Base-by-base conservation (phyloP, 1,139 yeast species). In the Debaryomyces sp. region DNA sequence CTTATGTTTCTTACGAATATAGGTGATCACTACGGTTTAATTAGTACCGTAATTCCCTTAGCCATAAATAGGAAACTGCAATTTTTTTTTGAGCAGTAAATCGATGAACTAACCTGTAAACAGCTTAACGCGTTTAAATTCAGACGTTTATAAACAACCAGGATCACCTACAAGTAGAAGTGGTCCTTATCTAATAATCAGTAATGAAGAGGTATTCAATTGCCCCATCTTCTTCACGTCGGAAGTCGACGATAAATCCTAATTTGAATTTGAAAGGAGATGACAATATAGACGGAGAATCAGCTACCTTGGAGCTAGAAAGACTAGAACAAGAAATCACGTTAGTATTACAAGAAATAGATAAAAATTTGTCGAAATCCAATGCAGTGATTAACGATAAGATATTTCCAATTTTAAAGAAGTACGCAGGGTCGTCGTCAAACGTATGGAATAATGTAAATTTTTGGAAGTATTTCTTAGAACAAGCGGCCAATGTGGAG, bases 241-340 rank as follows among this genome's bases (percentile, higher is more conserved):
- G 76, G 47, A 73, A 70, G 54, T 69, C 75, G 2, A 65, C 69
- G 3, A 59, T 59, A 13, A 53, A 55, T 37, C 46, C 58, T 1
- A 48, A 52, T 12, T 30, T 42, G n/a, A 52, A 52, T 7, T 59
- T 54, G 30, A 42, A 39, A 13, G 38, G 37, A 6, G 49, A 46
- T 26, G 49, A 46, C 10, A 36, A 21, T 32, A 17, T 37, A 12
- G 64, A 63, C 37, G 50, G 56, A n/a, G 60, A 62, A 43, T 63
- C 66, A 36, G 78, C 73, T 43, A 71, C 76, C 23, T 76, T 73
- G 41, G 89, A 86, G 57, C 70, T 88, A 47, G 96, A 89, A 59
- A 74, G 82, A 56, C 68, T 90, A 37, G 96, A 91, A 59, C 96
- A 89, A 63, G 88, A 85, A 58, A 88, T 90, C 39, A 89, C 96